Conservation (phyloP, 371 early-diverging fungal species). For the Zopfochytrium polystomum region DNA sequence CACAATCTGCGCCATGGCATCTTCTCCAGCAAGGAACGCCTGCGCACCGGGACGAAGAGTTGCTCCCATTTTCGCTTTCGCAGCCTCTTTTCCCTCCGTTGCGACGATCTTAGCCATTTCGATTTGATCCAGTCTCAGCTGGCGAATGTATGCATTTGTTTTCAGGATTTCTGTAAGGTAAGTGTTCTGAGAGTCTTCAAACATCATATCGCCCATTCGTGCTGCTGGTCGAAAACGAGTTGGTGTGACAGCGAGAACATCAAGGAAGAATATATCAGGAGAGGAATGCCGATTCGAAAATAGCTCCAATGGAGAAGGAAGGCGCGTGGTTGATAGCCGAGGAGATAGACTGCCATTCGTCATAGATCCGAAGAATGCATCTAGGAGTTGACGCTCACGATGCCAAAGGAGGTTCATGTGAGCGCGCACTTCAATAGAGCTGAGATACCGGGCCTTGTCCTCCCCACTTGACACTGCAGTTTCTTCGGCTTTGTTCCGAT, state of each 20-base stretch:
- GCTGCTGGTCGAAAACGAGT: conserved; percentile 95
- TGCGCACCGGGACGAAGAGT: conserved; percentile 20
- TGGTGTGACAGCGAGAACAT: conserved; percentile 92
- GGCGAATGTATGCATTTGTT: conserved; percentile 63
- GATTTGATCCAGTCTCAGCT: conserved; percentile 12
- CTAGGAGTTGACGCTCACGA: conserved; percentile 69
- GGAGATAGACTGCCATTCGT: background rate
- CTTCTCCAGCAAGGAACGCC: conserved; percentile 36
- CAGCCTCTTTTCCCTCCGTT: background rate
- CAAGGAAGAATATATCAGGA: conserved; percentile 92
- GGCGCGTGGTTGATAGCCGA: no score
- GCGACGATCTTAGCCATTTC: no score
- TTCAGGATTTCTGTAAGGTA: conserved; percentile 82
- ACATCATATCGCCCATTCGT: conserved; percentile 81
- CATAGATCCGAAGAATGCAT: conserved; percentile 65
- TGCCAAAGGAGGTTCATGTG: conserved; percentile 72
- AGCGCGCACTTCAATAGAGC: conserved; percentile 77
- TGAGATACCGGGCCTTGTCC: conserved; percentile 59
- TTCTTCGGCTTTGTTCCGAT: conserved; percentile 19
- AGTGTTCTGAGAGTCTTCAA: conserved; percentile 94
- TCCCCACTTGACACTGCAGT: conserved; percentile 25
- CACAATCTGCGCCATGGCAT: conserved; percentile 51
- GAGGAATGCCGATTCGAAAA: conserved; percentile 37
- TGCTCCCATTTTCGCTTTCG: background rate
- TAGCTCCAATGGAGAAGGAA: background rate